Percentiles rank a stretch among this genome's conserved stretches.
phyloP scores from a whole-genome alignment of 805 yeast species.

The Starmerella ratchasimensis region DNA sequence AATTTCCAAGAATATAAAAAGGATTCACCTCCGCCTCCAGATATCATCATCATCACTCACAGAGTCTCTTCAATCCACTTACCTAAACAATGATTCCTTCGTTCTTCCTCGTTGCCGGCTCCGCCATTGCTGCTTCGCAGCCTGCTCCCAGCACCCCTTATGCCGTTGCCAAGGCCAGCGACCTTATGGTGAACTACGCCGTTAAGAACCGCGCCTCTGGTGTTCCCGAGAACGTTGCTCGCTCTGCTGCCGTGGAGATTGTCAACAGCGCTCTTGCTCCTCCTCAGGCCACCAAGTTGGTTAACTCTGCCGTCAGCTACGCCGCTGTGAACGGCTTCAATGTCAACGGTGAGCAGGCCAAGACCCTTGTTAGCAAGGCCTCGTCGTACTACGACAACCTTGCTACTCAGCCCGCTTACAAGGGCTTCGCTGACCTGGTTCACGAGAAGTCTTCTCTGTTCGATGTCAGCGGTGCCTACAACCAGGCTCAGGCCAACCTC shows the following conservation, averaged over 20 bases:
- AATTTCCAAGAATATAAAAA: too few relatives aligned
- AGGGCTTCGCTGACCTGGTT: conserved; percentile 10
- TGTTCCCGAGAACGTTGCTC: conserved; percentile 15
- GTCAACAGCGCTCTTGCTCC: conserved; percentile 14
- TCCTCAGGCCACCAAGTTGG: conserved; percentile 17
- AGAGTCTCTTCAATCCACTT: not conserved
- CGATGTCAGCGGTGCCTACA: conserved; percentile 14
- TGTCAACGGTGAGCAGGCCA: conserved; percentile 13
- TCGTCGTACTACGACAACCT: conserved; percentile 16
- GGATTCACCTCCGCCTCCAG: too few relatives aligned
- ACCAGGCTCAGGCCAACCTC: conserved; percentile 8
- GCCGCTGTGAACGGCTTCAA: conserved; percentile 11
- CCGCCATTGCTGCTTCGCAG: conserved; percentile 4
- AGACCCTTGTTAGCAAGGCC: conserved; percentile 14
- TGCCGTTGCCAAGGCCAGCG: conserved; percentile 15
- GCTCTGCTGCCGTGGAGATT: conserved; percentile 13
- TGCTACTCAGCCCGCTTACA: conserved; percentile 16
- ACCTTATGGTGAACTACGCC: conserved; percentile 14
- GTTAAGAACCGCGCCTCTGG: conserved; percentile 12
- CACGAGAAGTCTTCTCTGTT: conserved; percentile 12
- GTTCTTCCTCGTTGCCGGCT: conserved; percentile 7
- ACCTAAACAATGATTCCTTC: conserved; percentile 7
- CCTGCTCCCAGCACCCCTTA: conserved; percentile 12
- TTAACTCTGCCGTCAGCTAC: conserved; percentile 15
- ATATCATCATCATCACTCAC: not conserved